Base-by-base conservation (phyloP, 2,329 filamentous ascomycete species). In the Xylaria arbuscula region DNA sequence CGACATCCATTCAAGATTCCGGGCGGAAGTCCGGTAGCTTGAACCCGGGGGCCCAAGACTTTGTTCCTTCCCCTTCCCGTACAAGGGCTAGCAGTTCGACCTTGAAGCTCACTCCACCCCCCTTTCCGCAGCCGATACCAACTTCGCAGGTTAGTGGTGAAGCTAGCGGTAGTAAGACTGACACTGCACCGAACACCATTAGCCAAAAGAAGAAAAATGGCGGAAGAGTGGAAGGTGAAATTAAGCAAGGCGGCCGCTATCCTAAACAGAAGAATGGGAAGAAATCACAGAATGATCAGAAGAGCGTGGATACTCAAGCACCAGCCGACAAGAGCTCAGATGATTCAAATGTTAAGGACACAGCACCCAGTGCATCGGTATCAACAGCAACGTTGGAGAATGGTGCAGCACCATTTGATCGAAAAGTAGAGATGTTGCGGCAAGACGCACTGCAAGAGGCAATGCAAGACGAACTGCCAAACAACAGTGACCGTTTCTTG, bases 1-100 rank as follows among this genome's bases (percentile, higher is more conserved):
- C 68, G 2, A 54, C 55, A 3, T n/a, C 38, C 22, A 32, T 19
- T 15, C 28, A 34, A n/a, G 62, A 56, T 8, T 40, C 32, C 10
- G 42, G n/a, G 8, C 15, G 19, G 13, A 67, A 24, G n/a, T 38
- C 1, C 32, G 53, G 19, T 47, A 54, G 38, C 17, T 42, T 73
- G 22, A 74, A 74, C 55, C 72, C 73, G 1, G 47, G 60, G 2
- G 72, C 72, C 28, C 61, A 70, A 54, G 55, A 70, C 40, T 75
- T 74, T 19, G 45, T 64, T 1, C 70, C 71, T 9, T 47, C 62
- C 7, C 58, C 53, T 24, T 10, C 40, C 1, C 5, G 3, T 3
- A 45, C n/a, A 1, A 53, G 24, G 7, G 3, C 47, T 10, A 36
- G 17, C 38, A 63, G 32, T 28, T 53, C 59, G 0, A 38, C 24